Evolutionary conservation across 352 stramenopile species (phyloP), one percentile per base, ranked within the genome.

Genomic region (Aphanomyces invadans): DNA sequence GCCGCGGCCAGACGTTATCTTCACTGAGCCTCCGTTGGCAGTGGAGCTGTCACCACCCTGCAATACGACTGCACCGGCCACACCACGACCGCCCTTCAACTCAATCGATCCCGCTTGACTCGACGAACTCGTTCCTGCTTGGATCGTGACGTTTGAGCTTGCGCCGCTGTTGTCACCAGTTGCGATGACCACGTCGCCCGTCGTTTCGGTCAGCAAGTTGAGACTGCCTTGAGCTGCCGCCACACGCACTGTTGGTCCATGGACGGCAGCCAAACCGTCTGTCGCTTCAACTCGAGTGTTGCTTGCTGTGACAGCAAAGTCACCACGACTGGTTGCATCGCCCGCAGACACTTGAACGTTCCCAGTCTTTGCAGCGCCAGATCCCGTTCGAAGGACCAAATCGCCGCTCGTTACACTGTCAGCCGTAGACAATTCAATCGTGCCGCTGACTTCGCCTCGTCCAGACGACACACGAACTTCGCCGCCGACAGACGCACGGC

Each of bases 401-500:
- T 29, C 31, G 5, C 56, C 56, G 26, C 56, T 64, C 17, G 31
- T 53, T 19, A n/a, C 44, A 11, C 15, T 19, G 3, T 48, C 25
- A n/a, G 38, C n/a, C 25, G 56, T 64, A 19, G 56, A 49, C 56
- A 64, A 60, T 2, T 29, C 11, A 31, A 64, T 32, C 23, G 31
- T 25, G 44, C 56, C 56, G 19, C 32, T 53, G 38, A 17, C 25
- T 3, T 17, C 15, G 32, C 56, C 56, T 46, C 10, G 21, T 4
- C 56, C 56, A 46, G 56, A 49, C n/a, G 17, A 9, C 21, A 64
- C 19, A 17, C 25, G 4, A 28, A 64, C 26, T 29, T 38, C n/a
- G 23, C 56, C 56, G 26, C 56, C 56, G 26, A 36, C n/a, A 4
- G 56, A 11, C 17, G 23, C 17, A 19, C 21, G 38, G 29, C 56